A percentile compares a stretch with the other conserved stretches of the same genome.
phyloP scores from a whole-genome alignment of 257 asterid species.

The Anisodus acutangulus region DNA sequence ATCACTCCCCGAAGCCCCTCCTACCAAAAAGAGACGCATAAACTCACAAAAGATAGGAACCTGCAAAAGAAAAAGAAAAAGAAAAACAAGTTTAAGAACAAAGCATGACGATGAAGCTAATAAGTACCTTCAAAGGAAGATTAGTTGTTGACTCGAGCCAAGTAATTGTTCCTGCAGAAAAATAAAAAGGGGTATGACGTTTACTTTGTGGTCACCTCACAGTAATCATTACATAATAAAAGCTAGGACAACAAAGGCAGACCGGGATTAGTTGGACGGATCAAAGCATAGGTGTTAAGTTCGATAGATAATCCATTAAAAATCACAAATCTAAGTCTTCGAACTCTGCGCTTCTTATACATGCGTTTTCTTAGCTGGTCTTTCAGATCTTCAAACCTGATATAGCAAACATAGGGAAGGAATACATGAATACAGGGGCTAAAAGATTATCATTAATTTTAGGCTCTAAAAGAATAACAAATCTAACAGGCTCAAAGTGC shows the following conservation, averaged over 20 bases:
- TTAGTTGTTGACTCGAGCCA: conserved; percentile 96
- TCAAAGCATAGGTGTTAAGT: conserved; percentile 80
- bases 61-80: not conserved
- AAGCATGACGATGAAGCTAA: conserved; percentile 23
- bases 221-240: conserved; percentile 18
- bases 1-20: not conserved
- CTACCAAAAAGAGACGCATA: not conserved
- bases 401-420: conserved; percentile 31
- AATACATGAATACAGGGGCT: not conserved
- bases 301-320: conserved; percentile 73
- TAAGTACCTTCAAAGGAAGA: conserved; percentile 76
- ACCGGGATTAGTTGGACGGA: conserved; percentile 97
- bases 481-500: not conserved
- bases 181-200: not conserved
- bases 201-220: conserved; percentile 15
- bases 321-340: conserved; percentile 72
- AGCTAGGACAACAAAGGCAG: conserved; percentile 30
- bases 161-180: conserved; percentile 67
- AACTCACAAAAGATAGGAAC: not conserved
- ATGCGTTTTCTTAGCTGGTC: conserved; percentile 88
- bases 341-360: conserved; percentile 91
- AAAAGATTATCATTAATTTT: conserved; percentile 25
- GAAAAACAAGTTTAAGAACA: not conserved
- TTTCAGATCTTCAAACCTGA: conserved; percentile 87
- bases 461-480: not conserved